Evolutionary conservation across 75 land plant species (phyloP), one percentile per base, ranked within the genome.

Genomic region (Larix kaempferi): DNA sequence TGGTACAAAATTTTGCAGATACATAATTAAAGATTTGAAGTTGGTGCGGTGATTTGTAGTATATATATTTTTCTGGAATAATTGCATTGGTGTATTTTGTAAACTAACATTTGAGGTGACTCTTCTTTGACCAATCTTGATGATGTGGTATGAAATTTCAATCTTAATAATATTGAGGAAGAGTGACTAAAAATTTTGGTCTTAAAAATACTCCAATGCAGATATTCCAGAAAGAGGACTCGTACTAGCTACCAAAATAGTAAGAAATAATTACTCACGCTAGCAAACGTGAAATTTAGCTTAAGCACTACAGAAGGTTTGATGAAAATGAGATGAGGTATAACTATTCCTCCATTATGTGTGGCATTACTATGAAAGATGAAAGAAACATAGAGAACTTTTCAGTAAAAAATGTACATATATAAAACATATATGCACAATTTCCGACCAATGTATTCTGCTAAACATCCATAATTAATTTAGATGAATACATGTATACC

Each of bases 311-410:
- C 92, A 82, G 79, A 86, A 26, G 98, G 95, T 62, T 93, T 90
- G 87, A 94, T 93, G 88, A 95, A 95, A 77, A 93, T 95, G 66
- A 95, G 81, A 83, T 89, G 88, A 58, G 98, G 96, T 55, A 95
- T 95, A 33, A 91, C 85, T 11, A 84, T 90, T 22, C 93, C 96
- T 72, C 94, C 89, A 80, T 91, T 88, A 78, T 95, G 96, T 81
- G 83, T 88, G 72, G 98, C 93, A 86, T 95, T 95, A 81, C 98
- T 95, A 86, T 59, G 73, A 59, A 58, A 33, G 15, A 55, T 22
- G 29, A 14, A 49, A 65, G 19, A 63, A 74, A 23, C 73, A 75
- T 33, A 17, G 17, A 29, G 35, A 55, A 2, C 37, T 58, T 55
- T 54, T 25, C 26, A 49, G n/a, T 74, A n/a, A 54, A 56, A 16